Evolutionary conservation across 2,329 filamentous ascomycete genomes (phyloP), one percentile per base, ranked within the genome.

Genomic region (Dryadomyces sulphureus): DNA sequence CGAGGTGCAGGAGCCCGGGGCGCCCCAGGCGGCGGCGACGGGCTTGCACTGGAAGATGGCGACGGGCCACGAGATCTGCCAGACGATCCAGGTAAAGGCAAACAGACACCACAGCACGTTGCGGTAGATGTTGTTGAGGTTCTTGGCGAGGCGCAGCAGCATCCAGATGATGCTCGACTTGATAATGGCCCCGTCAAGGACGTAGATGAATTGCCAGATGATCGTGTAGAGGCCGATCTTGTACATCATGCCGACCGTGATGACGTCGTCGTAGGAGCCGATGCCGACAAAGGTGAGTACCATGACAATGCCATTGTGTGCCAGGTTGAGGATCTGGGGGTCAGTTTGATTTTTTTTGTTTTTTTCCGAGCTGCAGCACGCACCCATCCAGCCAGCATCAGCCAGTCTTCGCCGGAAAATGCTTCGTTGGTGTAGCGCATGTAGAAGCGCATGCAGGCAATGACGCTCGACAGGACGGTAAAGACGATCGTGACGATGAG

Each of bases 111-210:
- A 24, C 49, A 54, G 5, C 48, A 45, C 19, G 5, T 21, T 27
- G n/a, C 49, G 52, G 16, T 43, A 43, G 5, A 34, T 20, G 9
- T 14, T 4, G 41, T 43, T 43, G 8, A 43, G 41, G 2, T 52
- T 50, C 0, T 48, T 41, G 11, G 56, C 50, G 4, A 59, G 59
- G 12, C 57, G 55, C 3, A 59, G 50, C 38, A 59, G 54, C 0
- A 55, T 56, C 1, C 57, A 51, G 34, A 57, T 54, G 17, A 59
- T 59, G 11, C 56, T 58, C 1, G 47, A 4, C 24, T 59, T 59
- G 45, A 59, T 56, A 8, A 48, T 21, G 16, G 27, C 35, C 4
- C 43, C 35, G 7, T 38, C 43, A 8, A 35, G 9, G 32, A 43
- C 46, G 42, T 48, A 48, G 3, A 44, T 11, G 6, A 41, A 34